Conservation (phyloP, 805 yeast species). For the Millerago galiae region DNA sequence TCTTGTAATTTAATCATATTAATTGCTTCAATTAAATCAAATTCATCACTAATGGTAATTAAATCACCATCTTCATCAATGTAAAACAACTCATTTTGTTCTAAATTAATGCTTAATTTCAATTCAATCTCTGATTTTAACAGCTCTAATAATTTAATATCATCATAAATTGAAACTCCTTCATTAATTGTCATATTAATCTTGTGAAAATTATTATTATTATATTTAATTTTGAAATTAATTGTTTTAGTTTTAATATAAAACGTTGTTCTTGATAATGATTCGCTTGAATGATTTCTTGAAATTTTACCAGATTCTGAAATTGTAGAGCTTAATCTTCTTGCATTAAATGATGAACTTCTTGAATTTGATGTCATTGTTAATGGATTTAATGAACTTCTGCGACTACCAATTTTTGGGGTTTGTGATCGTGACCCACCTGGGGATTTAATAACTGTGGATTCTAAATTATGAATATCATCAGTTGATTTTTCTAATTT, state of each 20-base stretch:
- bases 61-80: conserved; percentile 34
- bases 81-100: conserved; percentile 29
- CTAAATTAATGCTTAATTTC: conserved; percentile 16
- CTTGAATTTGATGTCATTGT: conserved; percentile 14
- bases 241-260: conserved; percentile 16
- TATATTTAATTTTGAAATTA: conserved; percentile 16
- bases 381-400: conserved; percentile 16
- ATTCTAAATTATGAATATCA: conserved; percentile 22
- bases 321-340: conserved; percentile 10
- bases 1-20: conserved; percentile 6
- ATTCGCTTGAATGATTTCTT: conserved; percentile 19
- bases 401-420: conserved; percentile 14
- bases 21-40: conserved; percentile 28
- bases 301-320: conserved; percentile 4
- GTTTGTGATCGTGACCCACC: conserved; percentile 20
- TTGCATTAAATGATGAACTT: conserved; percentile 14
- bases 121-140: conserved; percentile 20
- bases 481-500: conserved; percentile 25
- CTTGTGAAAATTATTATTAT: conserved; percentile 13
- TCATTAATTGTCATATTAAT: conserved; percentile 20
- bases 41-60: conserved; percentile 27
- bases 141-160: conserved; percentile 16
- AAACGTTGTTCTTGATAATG: conserved; percentile 18
- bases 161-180: conserved; percentile 17
- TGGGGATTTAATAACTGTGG: conserved; percentile 20